Base-by-base conservation (phyloP, 2,329 filamentous ascomycete species). In the Apiospora marii region DNA sequence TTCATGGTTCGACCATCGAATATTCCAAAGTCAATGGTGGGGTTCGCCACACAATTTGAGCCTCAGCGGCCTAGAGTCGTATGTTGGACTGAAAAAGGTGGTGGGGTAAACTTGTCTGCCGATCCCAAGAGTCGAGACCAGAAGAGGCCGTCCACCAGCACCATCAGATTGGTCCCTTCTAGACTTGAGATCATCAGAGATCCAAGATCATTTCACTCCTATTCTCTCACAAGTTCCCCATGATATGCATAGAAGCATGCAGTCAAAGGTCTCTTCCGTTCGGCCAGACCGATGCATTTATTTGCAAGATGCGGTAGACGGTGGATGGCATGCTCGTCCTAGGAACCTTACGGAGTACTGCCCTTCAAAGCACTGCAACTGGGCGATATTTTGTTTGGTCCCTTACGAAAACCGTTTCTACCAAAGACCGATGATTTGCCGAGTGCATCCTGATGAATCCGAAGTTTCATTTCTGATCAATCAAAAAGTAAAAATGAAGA, bases 61-160 rank as follows among this genome's bases (percentile, higher is more conserved):
- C 58, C 58, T 64, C 58, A 64, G 34, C n/a, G 30, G 58, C 58
- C 34, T n/a, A n/a, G 34, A 64, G 58, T 64, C 58, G 58, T 30
- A 30, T 30, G 27, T 64, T n/a, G 19, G 58, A 64, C 41, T 3
- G 2, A 58, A 22, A 37, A 10, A 22, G 16, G 16, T 61, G 16
- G 53, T 34, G 49, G 53, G 53, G 30, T 37, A 51, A 27, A 4
- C n/a, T 51, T n/a, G 27, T 51, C 24, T n/a, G 58, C 34, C 34
- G 58, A 64, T 41, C 30, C 22, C 34, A 64, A 64, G 19, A 61
- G 30, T 34, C 27, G 24, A 53, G 7, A 37, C 14, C 51, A 58
- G 51, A 34, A 64, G 34, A 41, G 34, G n/a, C 48, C 49, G n/a
- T n/a, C 46, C 19, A 22, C 44, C n/a, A 49, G 19, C 46, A 37